Conservation (phyloP, 345 rosid species). For the Boechera stricta region DNA sequence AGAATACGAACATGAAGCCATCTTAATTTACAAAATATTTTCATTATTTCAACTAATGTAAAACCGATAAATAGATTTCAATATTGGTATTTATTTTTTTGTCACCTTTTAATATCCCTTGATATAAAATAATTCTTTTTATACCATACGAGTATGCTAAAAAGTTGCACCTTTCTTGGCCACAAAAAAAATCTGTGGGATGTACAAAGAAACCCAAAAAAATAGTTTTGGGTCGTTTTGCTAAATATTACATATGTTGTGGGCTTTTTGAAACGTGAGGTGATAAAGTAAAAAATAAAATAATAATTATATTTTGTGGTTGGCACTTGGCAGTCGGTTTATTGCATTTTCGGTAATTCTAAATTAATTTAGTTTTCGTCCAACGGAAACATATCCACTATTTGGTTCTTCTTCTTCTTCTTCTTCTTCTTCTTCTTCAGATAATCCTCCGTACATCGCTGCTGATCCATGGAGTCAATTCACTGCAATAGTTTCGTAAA, state of each 20-base stretch:
- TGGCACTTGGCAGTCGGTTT: conserved; percentile 26
- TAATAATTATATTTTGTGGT: conserved; percentile 36
- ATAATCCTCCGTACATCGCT: conserved; percentile 10
- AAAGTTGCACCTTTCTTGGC: conserved; percentile 25
- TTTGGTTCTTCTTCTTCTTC: not conserved
- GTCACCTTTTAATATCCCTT: not conserved
- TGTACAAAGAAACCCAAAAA: not conserved
- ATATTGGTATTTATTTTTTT: not conserved
- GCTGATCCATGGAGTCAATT: conserved; percentile 46
- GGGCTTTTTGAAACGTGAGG: conserved; percentile 19
- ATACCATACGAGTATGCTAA: conserved; percentile 7
- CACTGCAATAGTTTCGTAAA: conserved; percentile 35
- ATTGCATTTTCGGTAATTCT: conserved; percentile 22
- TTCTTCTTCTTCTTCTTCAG: not conserved
- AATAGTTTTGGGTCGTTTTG: conserved; percentile 30
- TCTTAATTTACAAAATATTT: not conserved
- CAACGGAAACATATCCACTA: conserved; percentile 35
- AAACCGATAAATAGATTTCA: not conserved
- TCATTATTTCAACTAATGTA: not conserved
- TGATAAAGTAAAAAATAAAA: conserved; percentile 8
- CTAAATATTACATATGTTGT: conserved; percentile 13
- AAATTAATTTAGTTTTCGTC: conserved; percentile 11
- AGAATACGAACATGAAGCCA: not conserved
- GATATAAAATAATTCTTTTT: not conserved
- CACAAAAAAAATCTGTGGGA: not conserved